Percentiles rank a stretch among this genome's conserved stretches.
Conservation (phyloP, 2,329 filamentous ascomycete species). For the Cryphonectria radicalis region DNA sequence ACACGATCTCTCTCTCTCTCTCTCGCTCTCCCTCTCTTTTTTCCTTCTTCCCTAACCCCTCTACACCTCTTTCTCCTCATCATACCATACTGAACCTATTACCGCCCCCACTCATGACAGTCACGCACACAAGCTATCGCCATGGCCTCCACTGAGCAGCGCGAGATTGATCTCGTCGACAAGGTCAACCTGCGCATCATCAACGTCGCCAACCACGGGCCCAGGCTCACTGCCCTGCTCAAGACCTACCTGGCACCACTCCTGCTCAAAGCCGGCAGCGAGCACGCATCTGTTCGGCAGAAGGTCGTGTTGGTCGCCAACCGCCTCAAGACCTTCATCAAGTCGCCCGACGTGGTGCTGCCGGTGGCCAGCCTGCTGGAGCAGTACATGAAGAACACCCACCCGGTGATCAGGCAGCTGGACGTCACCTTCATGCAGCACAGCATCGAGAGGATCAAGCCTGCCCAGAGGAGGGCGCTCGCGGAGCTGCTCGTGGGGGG, state of each 20-base stretch:
- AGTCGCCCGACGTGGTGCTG: constrained; percentile 67
- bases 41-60: neutral
- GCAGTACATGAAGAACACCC: constrained; percentile 83
- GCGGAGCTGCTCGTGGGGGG: constrained; percentile 72
- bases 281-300: constrained; percentile 77
- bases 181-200: constrained; percentile 84
- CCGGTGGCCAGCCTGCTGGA: constrained; percentile 84
- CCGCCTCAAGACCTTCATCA: constrained; percentile 59
- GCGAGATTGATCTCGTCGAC: constrained; percentile 80
- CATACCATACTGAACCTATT: neutral
- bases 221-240: constrained; percentile 78
- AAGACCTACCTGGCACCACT: constrained; percentile 80
- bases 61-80: too few relatives aligned
- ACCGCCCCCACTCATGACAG: neutral
- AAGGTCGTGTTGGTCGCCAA: constrained; percentile 63
- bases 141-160: constrained; percentile 56
- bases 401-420: constrained; percentile 80
- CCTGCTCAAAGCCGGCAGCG: constrained; percentile 83
- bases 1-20: too few relatives aligned
- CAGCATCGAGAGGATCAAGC: constrained; percentile 60
- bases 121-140: neutral
- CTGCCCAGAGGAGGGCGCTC: constrained; percentile 69
- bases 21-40: neutral
- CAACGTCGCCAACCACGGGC: constrained; percentile 79
- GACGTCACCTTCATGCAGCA: constrained; percentile 90